These are phyloP conservation scores for Mucor racemosus DNA, from an alignment of 371 early-diverging fungal genomes.

Conservation along the genomic window DNA sequence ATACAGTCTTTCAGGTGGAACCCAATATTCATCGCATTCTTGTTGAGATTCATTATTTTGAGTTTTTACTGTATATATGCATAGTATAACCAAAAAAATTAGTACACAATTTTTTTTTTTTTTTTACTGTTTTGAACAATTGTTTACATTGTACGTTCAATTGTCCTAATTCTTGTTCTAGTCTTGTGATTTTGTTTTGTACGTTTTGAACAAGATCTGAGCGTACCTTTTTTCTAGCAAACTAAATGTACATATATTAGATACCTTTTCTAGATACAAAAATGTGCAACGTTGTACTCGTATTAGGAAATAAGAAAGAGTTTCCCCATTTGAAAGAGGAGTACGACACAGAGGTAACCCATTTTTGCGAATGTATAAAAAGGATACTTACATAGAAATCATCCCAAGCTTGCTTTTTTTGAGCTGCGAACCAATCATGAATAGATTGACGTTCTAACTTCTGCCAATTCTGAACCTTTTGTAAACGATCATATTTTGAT, in stretches of 20 bases:
- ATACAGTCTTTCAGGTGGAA: slow-evolving; percentile 34
- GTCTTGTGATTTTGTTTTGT: slow-evolving; percentile 24
- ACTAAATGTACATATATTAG: slow-evolving; percentile 14
- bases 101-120: background rate
- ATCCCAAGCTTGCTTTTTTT: slow-evolving; percentile 36
- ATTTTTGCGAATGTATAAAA: background rate
- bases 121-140: slow-evolving; percentile 1
- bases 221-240: slow-evolving; percentile 25
- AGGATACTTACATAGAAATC: slow-evolving; percentile 35
- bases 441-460: slow-evolving; percentile 29
- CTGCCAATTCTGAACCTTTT: slow-evolving; percentile 29
- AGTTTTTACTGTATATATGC: slow-evolving; percentile 11
- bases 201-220: slow-evolving; percentile 22
- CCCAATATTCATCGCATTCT: slow-evolving; percentile 30
- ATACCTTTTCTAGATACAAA: background rate
- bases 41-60: slow-evolving; percentile 7
- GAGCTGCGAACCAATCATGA: slow-evolving; percentile 37
- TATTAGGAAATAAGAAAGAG: background rate
- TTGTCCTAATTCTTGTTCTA: slow-evolving; percentile 22
- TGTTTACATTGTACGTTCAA: slow-evolving; percentile 29
- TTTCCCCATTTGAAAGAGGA: slow-evolving; percentile 2
- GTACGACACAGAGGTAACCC: background rate
- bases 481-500: slow-evolving; percentile 25
- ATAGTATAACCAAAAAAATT: slow-evolving; percentile 4
- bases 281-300: slow-evolving; percentile 13